These are phyloP conservation scores for Kwoniella sp. DNA, from an alignment of 768 basidiomycete genomes.

Conservation along the genomic window DNA sequence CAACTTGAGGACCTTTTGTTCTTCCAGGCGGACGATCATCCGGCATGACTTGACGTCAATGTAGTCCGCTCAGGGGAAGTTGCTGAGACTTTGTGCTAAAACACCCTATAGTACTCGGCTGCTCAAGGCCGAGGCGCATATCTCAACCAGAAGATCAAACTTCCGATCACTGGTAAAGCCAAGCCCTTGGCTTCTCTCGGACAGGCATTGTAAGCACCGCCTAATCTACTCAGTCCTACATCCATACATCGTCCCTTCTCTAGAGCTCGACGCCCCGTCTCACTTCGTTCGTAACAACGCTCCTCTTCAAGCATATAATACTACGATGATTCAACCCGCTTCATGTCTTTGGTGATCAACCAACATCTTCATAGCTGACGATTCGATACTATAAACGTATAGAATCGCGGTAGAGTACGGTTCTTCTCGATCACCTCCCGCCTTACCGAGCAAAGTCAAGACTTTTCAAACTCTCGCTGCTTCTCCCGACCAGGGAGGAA, in stretches of 20 bases:
- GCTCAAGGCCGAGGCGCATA: constrained; percentile 77
- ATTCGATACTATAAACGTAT: neutral
- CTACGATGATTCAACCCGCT: too few species aligned
- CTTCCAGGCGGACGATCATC: too few species aligned
- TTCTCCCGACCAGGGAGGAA: constrained; percentile 70
- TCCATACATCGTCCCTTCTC: too few species aligned
- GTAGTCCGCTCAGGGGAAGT: too few species aligned
- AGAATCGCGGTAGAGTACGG: constrained; percentile 48
- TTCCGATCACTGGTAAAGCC: constrained; percentile 63
- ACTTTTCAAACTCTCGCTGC: constrained; percentile 78
- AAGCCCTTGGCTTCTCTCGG: constrained; percentile 69
- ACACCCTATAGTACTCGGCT: constrained; percentile 64
- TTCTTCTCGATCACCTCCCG: constrained; percentile 29
- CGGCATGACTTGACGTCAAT: too few species aligned
- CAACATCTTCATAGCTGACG: too few species aligned
- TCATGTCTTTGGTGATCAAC: too few species aligned
- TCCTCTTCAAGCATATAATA: too few species aligned
- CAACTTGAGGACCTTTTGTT: too few species aligned
- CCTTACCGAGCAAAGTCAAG: constrained; percentile 60
- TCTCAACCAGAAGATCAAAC: constrained; percentile 64
- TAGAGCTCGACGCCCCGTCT: too few species aligned
- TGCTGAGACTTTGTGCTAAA: too few species aligned
- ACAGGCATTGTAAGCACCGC: constrained; percentile 62
- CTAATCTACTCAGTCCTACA: neutral
- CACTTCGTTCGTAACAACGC: too few species aligned